Conservation (phyloP, 139 green algal genomes). For the Auxenochlorella protothecoides region DNA sequence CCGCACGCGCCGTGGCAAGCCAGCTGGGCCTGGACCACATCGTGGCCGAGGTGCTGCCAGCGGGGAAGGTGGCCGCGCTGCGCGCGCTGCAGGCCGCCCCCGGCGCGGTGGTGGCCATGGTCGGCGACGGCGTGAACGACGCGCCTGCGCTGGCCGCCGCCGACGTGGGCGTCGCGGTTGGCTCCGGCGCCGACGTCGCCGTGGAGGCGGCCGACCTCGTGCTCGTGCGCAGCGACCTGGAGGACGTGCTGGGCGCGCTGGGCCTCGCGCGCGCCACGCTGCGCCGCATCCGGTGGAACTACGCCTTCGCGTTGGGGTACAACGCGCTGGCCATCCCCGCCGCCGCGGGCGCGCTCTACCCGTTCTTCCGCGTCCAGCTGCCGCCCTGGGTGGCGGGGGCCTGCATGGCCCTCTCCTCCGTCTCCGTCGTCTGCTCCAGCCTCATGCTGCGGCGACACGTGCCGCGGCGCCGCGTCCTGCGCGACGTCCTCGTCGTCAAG, state of each 20-base stretch:
- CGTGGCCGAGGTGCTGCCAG: conserved; percentile 35
- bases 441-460: conserved; percentile 71
- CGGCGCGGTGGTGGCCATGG: conserved; percentile 78
- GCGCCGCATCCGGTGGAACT: conserved; percentile 82
- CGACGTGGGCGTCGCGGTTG: conserved; percentile 90
- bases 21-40: conserved; percentile 51
- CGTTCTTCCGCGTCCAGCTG: conserved; percentile 53
- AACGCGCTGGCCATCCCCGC: conserved; percentile 85
- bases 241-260: conserved; percentile 79
- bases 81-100: conserved; percentile 38
- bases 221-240: conserved; percentile 81
- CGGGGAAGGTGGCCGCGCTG: conserved; percentile 51
- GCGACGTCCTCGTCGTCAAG: too few species aligned
- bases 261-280: conserved; percentile 76
- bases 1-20: conserved; percentile 58
- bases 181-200: conserved; percentile 64
- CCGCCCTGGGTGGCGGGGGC: conserved; percentile 86
- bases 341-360: conserved; percentile 61
- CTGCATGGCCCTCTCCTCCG: conserved; percentile 80
- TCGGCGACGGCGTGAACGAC: conserved; percentile 98
- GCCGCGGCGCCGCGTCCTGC: conserved; percentile 12
- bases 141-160: conserved; percentile 81
- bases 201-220: conserved; percentile 85
- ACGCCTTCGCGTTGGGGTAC: conserved; percentile 89
- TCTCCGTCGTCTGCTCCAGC: conserved; percentile 76